Evolutionary conservation across 441 rosid genomes (phyloP).

Genomic region (Arabidopsis lyrata): DNA sequence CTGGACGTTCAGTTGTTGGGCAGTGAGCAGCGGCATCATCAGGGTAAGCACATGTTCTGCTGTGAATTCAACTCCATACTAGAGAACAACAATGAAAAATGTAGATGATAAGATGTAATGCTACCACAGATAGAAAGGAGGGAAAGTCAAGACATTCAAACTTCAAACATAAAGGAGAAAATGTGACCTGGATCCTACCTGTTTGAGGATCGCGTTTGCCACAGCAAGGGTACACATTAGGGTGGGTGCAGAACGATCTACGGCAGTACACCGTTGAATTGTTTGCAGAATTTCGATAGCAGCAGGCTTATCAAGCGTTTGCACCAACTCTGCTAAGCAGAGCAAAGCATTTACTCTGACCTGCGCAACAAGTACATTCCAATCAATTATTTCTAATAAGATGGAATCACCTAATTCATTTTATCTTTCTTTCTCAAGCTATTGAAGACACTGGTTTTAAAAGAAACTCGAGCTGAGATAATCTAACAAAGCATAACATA

Average conservation of each 20-base stretch:
- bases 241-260: constrained; percentile 94
- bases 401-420: neutral
- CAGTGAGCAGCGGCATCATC: constrained; percentile 79
- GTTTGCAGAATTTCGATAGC: constrained; percentile 82
- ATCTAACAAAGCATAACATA: constrained; percentile 48
- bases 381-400: constrained; percentile 15
- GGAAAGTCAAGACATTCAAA: constrained; percentile 16
- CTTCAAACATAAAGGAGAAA: neutral
- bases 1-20: constrained; percentile 86
- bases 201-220: constrained; percentile 87
- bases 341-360: constrained; percentile 93
- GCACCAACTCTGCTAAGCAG: constrained; percentile 84
- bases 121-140: neutral
- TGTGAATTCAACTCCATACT: constrained; percentile 88
- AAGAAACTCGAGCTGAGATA: neutral
- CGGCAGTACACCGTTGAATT: constrained; percentile 89
- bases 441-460: neutral
- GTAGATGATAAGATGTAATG: constrained; percentile 31
- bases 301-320: constrained; percentile 71
- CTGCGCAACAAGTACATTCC: constrained; percentile 48
- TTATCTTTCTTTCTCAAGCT: constrained; percentile 7
- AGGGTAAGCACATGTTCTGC: constrained; percentile 87
- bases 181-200: constrained; percentile 51
- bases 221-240: constrained; percentile 96
- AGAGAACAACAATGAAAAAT: constrained; percentile 38